Evolutionary conservation across 2,329 filamentous ascomycete species (phyloP).

Genomic region (Paramyrothecium roridum): DNA sequence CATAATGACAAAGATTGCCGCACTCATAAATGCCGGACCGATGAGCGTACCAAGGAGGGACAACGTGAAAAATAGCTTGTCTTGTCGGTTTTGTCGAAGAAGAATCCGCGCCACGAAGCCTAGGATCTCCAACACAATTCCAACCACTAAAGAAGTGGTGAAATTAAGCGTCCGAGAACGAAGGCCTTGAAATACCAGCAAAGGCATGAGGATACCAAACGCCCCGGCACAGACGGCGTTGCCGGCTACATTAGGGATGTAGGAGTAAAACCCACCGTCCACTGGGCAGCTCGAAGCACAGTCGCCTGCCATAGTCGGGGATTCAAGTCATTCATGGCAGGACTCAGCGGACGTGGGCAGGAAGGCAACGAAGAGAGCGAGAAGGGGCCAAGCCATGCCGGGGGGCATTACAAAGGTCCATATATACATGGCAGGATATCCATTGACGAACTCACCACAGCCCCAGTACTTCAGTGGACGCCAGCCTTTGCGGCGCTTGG

Average conservation of each 20-base stretch:
- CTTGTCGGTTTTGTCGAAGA: constrained; percentile 29
- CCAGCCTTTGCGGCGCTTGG: constrained; percentile 8
- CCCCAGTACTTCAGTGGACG: neutral
- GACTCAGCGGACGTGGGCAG: constrained; percentile 6
- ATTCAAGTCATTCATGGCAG: constrained; percentile 19
- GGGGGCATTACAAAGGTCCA: neutral
- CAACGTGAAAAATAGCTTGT: constrained; percentile 35
- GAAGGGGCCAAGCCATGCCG: constrained; percentile 1
- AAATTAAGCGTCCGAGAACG: constrained; percentile 37
- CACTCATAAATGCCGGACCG: constrained; percentile 42
- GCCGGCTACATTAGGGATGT: constrained; percentile 32
- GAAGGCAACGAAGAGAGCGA: constrained; percentile 2
- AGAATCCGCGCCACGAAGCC: constrained; percentile 45
- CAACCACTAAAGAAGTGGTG: constrained; percentile 33
- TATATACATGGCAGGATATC: constrained; percentile 2
- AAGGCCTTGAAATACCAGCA: constrained; percentile 32
- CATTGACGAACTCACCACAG: neutral
- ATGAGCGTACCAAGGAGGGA: constrained; percentile 44
- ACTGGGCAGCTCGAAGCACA: constrained; percentile 33
- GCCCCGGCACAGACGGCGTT: constrained; percentile 36
- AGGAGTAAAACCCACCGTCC: constrained; percentile 31
- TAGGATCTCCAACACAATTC: constrained; percentile 39
- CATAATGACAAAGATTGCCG: constrained; percentile 40
- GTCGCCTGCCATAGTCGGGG: constrained; percentile 28
- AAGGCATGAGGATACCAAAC: constrained; percentile 36